A percentile compares a stretch with the other conserved stretches of the same genome.
Conservation (phyloP, 306 rosid genomes). For the Glycyrrhiza uralensis region DNA sequence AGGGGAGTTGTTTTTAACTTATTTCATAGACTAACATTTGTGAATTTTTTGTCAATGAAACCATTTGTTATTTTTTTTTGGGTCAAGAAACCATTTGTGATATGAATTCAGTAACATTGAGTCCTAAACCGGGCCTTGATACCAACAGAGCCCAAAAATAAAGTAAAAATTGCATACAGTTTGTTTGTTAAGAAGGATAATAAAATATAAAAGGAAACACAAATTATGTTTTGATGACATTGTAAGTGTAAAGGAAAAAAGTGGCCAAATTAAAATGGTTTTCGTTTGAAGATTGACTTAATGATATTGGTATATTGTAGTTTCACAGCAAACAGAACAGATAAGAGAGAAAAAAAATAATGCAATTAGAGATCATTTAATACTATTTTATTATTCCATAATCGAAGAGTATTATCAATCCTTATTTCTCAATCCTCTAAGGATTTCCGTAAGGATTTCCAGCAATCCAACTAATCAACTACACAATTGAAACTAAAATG, state of each 20-base stretch:
- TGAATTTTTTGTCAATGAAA: no score
- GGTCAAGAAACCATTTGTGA: no score
- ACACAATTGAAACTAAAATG: slow-evolving; percentile 15
- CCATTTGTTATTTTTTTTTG: no score
- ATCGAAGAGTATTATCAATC: slow-evolving; percentile 10
- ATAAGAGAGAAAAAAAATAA: background rate
- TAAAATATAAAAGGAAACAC: background rate
- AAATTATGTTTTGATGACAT: background rate
- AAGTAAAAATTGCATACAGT: background rate
- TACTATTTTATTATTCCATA: background rate
- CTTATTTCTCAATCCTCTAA: background rate
- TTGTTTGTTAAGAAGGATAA: background rate
- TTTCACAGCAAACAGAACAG: background rate
- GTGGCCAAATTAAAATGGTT: background rate
- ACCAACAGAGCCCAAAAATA: background rate
- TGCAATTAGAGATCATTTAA: background rate
- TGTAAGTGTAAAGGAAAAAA: background rate
- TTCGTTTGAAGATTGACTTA: background rate
- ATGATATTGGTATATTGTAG: background rate
- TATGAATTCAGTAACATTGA: background rate
- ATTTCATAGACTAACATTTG: background rate
- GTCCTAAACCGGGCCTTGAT: background rate
- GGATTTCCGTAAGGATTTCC: slow-evolving; percentile 18
- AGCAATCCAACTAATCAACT: slow-evolving; percentile 15
- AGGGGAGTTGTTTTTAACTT: background rate